phyloP scores from a whole-genome alignment of 2,329 filamentous ascomycete species.

The Pseudogymnoascus verrucosus region DNA sequence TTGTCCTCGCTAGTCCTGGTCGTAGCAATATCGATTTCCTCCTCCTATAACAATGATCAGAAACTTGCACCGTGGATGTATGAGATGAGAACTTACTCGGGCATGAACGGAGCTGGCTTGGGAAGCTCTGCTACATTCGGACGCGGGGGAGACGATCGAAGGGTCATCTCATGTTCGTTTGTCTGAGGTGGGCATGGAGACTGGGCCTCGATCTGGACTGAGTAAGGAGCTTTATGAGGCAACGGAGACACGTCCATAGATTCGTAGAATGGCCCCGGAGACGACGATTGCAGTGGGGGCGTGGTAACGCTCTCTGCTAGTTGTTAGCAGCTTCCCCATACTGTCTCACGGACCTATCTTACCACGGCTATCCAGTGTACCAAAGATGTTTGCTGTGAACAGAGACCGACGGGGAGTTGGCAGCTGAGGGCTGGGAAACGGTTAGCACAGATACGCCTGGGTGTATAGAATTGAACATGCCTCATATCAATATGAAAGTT shows the following conservation, averaged over 20 bases:
- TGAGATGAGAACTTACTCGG: constrained; percentile 41
- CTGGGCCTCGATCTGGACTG: constrained; percentile 55
- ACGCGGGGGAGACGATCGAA: constrained; percentile 49
- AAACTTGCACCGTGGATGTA: constrained; percentile 13
- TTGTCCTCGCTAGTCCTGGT: constrained; percentile 66
- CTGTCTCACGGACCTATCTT: constrained; percentile 33
- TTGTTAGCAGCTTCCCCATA: constrained; percentile 27
- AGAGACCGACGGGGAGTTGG: constrained; percentile 77
- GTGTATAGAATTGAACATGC: constrained; percentile 42
- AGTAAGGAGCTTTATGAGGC: constrained; percentile 73
- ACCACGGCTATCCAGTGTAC: constrained; percentile 50
- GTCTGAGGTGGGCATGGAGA: constrained; percentile 60
- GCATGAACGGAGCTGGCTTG: constrained; percentile 34
- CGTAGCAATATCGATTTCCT: constrained; percentile 62
- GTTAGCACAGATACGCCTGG: constrained; percentile 30
- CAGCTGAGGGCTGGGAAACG: constrained; percentile 60
- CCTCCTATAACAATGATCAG: constrained; percentile 39
- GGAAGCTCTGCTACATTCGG: constrained; percentile 41
- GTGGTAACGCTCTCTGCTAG: constrained; percentile 66
- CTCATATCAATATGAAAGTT: constrained; percentile 96
- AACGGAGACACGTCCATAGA: constrained; percentile 91
- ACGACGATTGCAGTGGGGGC: constrained; percentile 76
- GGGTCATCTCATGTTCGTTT: constrained; percentile 36
- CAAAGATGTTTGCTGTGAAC: constrained; percentile 67
- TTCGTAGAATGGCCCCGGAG: constrained; percentile 64